Evolutionary conservation across 2,329 filamentous ascomycete genomes (phyloP).

Genomic region (Stachybotrys echinatus): DNA sequence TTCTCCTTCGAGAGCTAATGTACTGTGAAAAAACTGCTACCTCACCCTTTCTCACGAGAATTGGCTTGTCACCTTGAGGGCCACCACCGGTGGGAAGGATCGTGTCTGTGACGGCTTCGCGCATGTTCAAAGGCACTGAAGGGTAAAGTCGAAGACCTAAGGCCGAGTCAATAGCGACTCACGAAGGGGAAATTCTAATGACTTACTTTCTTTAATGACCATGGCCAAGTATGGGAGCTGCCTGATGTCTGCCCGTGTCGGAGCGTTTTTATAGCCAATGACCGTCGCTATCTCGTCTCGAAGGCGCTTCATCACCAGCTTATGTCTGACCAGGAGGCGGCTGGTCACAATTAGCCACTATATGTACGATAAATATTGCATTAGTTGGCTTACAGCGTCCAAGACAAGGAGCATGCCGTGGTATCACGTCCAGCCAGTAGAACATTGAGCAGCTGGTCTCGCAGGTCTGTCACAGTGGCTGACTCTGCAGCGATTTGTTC

Average conservation of each 20-base stretch:
- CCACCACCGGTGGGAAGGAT: constrained; percentile 31
- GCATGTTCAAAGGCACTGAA: constrained; percentile 25
- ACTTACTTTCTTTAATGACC: constrained; percentile 11
- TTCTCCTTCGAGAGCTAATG: constrained; percentile 23
- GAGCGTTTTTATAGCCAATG: no score
- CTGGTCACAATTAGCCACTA: no score
- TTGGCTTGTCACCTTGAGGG: constrained; percentile 19
- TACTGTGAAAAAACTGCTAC: constrained; percentile 22
- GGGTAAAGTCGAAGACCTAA: constrained; percentile 27
- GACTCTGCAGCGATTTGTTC: constrained; percentile 8
- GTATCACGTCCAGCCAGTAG: constrained; percentile 16
- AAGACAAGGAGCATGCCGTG: constrained; percentile 13
- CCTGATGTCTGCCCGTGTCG: constrained; percentile 9
- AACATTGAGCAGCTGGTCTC: constrained; percentile 10
- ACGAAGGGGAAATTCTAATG: no score
- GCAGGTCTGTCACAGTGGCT: constrained; percentile 5
- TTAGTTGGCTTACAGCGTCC: constrained; percentile 15
- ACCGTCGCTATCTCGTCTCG: no score
- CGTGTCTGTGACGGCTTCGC: constrained; percentile 21
- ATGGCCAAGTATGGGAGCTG: constrained; percentile 16
- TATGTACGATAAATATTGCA: no score
- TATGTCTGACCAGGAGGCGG: no score
- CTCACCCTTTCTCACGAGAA: constrained; percentile 22
- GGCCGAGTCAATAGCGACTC: no score
- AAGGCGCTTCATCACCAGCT: no score